phyloP scores from a whole-genome alignment of 805 yeast genomes.

The Metschnikowia rubicola region DNA sequence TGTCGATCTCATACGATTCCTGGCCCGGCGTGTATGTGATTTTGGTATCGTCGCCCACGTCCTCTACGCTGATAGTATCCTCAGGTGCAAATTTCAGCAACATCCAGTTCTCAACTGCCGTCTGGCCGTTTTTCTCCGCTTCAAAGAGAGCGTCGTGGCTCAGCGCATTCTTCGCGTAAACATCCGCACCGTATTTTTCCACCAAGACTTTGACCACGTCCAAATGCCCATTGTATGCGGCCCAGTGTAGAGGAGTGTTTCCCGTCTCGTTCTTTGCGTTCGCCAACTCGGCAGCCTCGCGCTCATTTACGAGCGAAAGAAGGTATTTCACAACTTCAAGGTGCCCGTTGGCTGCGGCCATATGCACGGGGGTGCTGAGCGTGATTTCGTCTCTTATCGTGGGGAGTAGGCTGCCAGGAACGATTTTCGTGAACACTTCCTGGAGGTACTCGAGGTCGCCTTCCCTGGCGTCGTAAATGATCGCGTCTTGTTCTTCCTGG shows the following conservation, averaged over 20 bases:
- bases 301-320: conserved; percentile 44
- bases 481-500: conserved; percentile 80
- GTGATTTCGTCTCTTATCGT: conserved; percentile 61
- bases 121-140: conserved; percentile 77
- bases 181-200: conserved; percentile 75
- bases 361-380: conserved; percentile 77
- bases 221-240: conserved; percentile 81
- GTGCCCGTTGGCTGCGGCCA: conserved; percentile 97
- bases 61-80: conserved; percentile 46
- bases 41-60: conserved; percentile 39
- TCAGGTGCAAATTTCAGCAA: conserved; percentile 69
- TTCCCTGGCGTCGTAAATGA: conserved; percentile 78
- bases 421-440: conserved; percentile 60
- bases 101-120: conserved; percentile 74
- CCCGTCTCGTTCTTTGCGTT: conserved; percentile 65
- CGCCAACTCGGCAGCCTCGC: conserved; percentile 38
- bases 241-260: conserved; percentile 97
- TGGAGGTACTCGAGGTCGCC: conserved; percentile 80
- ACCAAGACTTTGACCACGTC: conserved; percentile 66
- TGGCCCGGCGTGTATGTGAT: conserved; percentile 41
- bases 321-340: conserved; percentile 60
- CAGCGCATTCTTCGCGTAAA: conserved; percentile 67
- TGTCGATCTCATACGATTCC: conserved; percentile 43
- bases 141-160: conserved; percentile 85
- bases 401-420: conserved; percentile 37